Evolutionary conservation across 1,139 yeast genomes (phyloP).

Genomic region (Kluyveromyces sp.): DNA sequence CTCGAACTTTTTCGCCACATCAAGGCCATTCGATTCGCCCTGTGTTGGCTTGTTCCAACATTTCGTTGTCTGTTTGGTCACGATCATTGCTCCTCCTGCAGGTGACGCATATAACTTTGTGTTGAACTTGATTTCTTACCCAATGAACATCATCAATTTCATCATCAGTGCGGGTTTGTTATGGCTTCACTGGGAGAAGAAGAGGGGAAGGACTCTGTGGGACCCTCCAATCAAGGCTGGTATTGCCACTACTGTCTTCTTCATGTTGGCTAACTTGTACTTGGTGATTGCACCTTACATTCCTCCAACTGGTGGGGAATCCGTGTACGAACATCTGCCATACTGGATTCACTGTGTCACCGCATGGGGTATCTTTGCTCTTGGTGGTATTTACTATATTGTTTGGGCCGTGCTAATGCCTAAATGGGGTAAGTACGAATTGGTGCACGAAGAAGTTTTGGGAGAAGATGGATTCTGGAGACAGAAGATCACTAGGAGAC

Average conservation of each 20-base stretch:
- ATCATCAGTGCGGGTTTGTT: conserved; percentile 67
- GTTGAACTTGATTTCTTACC: conserved; percentile 67
- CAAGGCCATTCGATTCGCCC: conserved; percentile 45
- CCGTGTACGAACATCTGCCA: conserved; percentile 60
- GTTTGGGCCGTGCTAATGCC: conserved; percentile 63
- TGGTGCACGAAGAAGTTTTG: conserved; percentile 51
- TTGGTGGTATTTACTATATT: conserved; percentile 68
- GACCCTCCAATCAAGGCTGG: conserved; percentile 69
- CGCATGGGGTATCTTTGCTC: conserved; percentile 68
- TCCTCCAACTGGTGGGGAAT: conserved; percentile 63
- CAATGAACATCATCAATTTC: conserved; percentile 64
- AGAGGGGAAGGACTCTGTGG: conserved; percentile 55
- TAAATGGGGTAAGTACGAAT: conserved; percentile 46
- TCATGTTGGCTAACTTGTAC: conserved; percentile 61
- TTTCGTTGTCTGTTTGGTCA: conserved; percentile 44
- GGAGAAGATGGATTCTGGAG: conserved; percentile 76
- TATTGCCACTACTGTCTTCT: conserved; percentile 55
- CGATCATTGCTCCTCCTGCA: conserved; percentile 62
- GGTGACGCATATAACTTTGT: conserved; percentile 77
- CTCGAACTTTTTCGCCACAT: conserved; percentile 48
- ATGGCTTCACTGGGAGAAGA: conserved; percentile 52
- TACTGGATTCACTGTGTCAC: conserved; percentile 81
- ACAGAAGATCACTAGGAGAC: conserved; percentile 45
- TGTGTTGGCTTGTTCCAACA: conserved; percentile 47
- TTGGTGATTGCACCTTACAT: conserved; percentile 75